Conservation (phyloP, 768 basidiomycete species). For the Paxillus involutus region DNA sequence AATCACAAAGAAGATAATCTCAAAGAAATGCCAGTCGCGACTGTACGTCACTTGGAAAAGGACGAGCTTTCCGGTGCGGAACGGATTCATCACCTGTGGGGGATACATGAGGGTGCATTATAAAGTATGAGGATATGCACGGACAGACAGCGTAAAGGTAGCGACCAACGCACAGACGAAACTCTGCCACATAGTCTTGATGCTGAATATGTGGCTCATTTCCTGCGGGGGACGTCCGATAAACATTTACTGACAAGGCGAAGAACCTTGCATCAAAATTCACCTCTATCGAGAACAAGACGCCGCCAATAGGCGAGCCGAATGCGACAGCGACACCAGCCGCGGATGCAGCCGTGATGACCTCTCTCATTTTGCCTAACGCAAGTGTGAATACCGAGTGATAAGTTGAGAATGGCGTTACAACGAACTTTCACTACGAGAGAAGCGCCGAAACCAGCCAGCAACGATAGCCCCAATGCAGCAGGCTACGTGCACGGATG, state of each 20-base stretch:
- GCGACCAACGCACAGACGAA: conserved; percentile 98
- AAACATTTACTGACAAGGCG: neutral
- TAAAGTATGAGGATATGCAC: conserved; percentile 34
- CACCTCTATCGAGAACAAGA: conserved; percentile 96
- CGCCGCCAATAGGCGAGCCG: conserved; percentile 96
- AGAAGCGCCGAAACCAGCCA: conserved; percentile 76
- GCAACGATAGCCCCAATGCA: conserved; percentile 92
- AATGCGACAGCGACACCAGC: conserved; percentile 99
- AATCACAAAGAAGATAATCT: conserved; percentile 94
- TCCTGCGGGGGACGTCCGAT: conserved; percentile 53
- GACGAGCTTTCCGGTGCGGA: conserved; percentile 95
- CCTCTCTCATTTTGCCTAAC: conserved; percentile 80
- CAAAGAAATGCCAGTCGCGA: conserved; percentile 99
- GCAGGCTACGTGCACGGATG: conserved; percentile 96
- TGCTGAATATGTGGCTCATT: conserved; percentile 97
- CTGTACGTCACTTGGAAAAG: conserved; percentile 98
- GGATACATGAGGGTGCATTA: conserved; percentile 22
- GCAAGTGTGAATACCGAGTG: conserved; percentile 13
- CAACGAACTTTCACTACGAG: conserved; percentile 79
- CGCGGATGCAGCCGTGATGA: conserved; percentile 92
- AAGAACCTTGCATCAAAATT: conserved; percentile 6
- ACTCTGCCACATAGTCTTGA: conserved; percentile 98
- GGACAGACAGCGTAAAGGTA: conserved; percentile 90
- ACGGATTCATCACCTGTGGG: conserved; percentile 92
- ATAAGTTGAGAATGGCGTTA: neutral